Percentiles rank a stretch among this genome's conserved stretches.
Conservation (phyloP, 495 filamentous ascomycete species). For the Aspergillus leporis region DNA sequence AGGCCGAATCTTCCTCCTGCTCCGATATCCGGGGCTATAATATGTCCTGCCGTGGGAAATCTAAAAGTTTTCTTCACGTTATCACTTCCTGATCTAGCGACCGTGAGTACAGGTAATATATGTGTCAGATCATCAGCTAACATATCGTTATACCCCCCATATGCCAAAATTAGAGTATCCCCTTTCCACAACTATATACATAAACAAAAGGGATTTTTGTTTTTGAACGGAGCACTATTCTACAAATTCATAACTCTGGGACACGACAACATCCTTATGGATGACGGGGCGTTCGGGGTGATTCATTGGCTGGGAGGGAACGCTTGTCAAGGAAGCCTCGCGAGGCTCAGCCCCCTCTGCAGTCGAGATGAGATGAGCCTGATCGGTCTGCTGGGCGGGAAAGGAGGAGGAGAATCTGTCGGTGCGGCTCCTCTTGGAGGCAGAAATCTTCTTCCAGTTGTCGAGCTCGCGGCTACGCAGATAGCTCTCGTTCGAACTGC, state of each 20-base stretch:
- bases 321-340: neutral
- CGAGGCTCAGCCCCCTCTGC: neutral
- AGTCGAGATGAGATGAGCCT: slow-evolving; percentile 3
- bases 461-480: slow-evolving; percentile 1
- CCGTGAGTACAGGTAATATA: too few relatives aligned
- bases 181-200: too few relatives aligned
- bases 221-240: neutral
- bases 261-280: slow-evolving; percentile 7
- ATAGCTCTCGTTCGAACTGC: neutral
- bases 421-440: neutral
- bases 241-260: slow-evolving; percentile 12
- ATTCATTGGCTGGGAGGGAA: neutral
- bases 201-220: too few relatives aligned
- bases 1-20: too few relatives aligned
- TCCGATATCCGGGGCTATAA: too few relatives aligned
- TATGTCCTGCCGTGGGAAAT: too few relatives aligned
- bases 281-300: neutral
- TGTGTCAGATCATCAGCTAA: too few relatives aligned
- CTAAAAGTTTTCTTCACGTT: too few relatives aligned
- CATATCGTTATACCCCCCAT: too few relatives aligned
- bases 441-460: slow-evolving; percentile 5
- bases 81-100: too few relatives aligned
- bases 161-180: too few relatives aligned
- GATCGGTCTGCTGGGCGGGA: neutral
- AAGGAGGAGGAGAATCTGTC: neutral